Base-by-base conservation (phyloP, 768 basidiomycete species). In the Mycena capillaripes region DNA sequence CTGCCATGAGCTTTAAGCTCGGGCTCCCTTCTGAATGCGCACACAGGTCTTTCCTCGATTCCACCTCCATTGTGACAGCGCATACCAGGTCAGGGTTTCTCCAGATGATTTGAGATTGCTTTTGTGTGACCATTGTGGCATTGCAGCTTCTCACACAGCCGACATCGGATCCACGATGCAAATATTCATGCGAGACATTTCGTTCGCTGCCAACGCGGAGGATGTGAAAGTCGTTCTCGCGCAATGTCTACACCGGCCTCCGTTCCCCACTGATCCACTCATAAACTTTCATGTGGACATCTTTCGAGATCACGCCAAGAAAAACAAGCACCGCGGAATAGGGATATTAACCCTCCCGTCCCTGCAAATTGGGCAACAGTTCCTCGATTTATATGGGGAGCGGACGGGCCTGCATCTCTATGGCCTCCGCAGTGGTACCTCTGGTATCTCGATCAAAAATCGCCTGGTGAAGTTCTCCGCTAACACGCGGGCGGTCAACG, bases 211-310 rank as follows among this genome's bases (percentile, higher is more conserved):
- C 1, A 71, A 44, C 1, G 76, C 72, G 23, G 79, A 82, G 29
- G 83, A 84, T 23, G 56, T 84, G 42, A 80, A 79, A 48, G 29
- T 80, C 12, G 79, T 77, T 23, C 78, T 84, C 7, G 83, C 82
- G 0, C 77, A 78, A 68, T 77, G 75, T 32, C 57, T 84, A 19
- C 83, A 84, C 69, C 81, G 78, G 11, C 74, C 81, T 0, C 83
- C 83, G 0, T 84, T 84, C 66, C 72, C 79, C 8, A 66, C 68
- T 4, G 29, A 76, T 2, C 74, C 77, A 5, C 53, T 36, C 2
- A 56, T 82, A n/a, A 85, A 84, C 34, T 84, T 84, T 42, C 81
- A 82, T 9, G 61, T 83, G 6, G n/a, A 25, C 9, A 68, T 85
- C 2, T 84, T 84, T 66, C 75, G 68, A 36, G 77, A 59, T 25